phyloP scores from a whole-genome alignment of 306 rosid species.

The Chamaecrista fasciculata region DNA sequence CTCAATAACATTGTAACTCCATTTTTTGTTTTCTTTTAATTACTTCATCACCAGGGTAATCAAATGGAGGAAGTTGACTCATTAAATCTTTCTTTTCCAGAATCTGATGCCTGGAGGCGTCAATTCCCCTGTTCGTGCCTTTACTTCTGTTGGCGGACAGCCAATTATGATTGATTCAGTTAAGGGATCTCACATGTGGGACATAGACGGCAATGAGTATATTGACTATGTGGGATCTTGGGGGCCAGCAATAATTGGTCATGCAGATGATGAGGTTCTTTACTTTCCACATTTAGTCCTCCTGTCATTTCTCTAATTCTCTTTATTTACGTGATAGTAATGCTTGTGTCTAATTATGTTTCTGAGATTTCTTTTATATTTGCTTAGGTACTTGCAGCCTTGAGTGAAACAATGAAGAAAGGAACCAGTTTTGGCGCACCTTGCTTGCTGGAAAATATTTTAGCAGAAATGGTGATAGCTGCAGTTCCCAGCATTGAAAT shows the following conservation, averaged over 20 bases:
- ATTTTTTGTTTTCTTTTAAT: neutral
- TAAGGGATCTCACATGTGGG: conserved; percentile 85
- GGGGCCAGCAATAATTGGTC: conserved; percentile 98
- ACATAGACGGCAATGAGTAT: conserved; percentile 86
- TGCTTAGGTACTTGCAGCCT: conserved; percentile 57
- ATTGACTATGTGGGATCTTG: conserved; percentile 96
- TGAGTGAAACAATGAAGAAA: conserved; percentile 64
- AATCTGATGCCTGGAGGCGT: conserved; percentile 98
- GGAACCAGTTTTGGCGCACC: conserved; percentile 80
- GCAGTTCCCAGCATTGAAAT: conserved; percentile 71
- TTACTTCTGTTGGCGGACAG: conserved; percentile 89
- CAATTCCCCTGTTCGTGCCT: conserved; percentile 90
- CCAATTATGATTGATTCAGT: conserved; percentile 79
- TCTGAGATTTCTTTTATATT: no score
- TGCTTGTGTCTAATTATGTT: neutral
- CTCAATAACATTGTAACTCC: neutral
- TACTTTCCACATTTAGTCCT: neutral
- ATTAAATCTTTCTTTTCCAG: conserved; percentile 20
- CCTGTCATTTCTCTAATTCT: conserved; percentile 4
- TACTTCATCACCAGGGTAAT: neutral
- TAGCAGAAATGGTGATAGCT: conserved; percentile 56
- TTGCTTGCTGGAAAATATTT: conserved; percentile 54
- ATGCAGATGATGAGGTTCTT: conserved; percentile 78
- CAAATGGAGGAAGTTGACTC: neutral
- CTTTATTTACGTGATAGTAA: neutral